A percentile compares a stretch with the other conserved stretches of the same genome.
Evolutionary conservation across 2,329 filamentous ascomycete species (phyloP).

Genomic region (Aotearoamyces nothofagi): DNA sequence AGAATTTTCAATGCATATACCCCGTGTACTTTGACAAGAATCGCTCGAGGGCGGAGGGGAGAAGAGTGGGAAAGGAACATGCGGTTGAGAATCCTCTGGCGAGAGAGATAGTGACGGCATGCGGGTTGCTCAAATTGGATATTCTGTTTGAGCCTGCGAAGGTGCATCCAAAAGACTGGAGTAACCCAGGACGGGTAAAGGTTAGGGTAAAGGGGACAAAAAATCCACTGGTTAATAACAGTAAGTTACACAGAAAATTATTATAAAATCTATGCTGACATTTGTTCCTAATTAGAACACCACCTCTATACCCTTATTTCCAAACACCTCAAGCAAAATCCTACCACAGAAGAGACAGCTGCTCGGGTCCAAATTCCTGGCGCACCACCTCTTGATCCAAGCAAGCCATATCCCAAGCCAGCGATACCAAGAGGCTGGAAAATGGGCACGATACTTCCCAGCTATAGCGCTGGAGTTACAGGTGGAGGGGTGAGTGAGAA

Average conservation of each 20-base stretch:
- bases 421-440: constrained; percentile 83
- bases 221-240: constrained; percentile 45
- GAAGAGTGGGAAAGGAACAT: constrained; percentile 56
- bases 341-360: constrained; percentile 58
- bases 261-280: constrained; percentile 7
- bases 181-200: constrained; percentile 82
- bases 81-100: constrained; percentile 80
- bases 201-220: constrained; percentile 53
- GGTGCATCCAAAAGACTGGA: constrained; percentile 92
- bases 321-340: constrained; percentile 60
- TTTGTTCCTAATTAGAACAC: constrained; percentile 48
- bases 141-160: constrained; percentile 84
- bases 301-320: constrained; percentile 76
- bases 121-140: constrained; percentile 52
- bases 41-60: constrained; percentile 61
- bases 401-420: constrained; percentile 54
- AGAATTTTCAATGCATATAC: constrained; percentile 79
- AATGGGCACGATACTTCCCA: constrained; percentile 67
- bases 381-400: constrained; percentile 42
- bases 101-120: constrained; percentile 78
- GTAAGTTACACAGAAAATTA: constrained; percentile 28
- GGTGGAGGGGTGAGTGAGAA: constrained; percentile 92
- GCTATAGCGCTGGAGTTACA: constrained; percentile 77
- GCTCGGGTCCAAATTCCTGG: constrained; percentile 61
- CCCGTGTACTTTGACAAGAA: constrained; percentile 84